Evolutionary conservation across 768 basidiomycete genomes (phyloP), one percentile per base, ranked within the genome.

Genomic region (Russula sp.): DNA sequence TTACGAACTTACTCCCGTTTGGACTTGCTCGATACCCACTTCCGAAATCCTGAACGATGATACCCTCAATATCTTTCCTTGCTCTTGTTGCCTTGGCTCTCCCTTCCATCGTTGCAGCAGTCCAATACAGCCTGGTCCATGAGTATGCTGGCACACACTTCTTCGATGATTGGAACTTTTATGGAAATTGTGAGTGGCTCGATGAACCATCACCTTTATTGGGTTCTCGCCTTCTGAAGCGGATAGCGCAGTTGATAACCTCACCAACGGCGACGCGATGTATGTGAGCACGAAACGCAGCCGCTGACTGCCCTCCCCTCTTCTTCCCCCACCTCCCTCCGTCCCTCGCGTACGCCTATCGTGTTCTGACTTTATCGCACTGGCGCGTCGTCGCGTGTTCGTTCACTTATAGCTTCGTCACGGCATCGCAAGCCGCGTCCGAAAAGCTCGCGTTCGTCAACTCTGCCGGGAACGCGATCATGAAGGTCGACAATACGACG

Each of bases 401-500:
- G 5, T 35, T 51, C 18, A 43, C 60, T 1, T 34, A 83, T n/a
- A n/a, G 82, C 47, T 86, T 80, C 66, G 74, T 83, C 45, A 79
- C 79, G 1, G 70, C 70, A 11, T 62, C 68, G 52, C 73, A 74
- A 14, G 85, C 81, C 4, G 69, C 73, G 38, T 73, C 79, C 7
- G 72, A 78, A 41, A 72, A 80, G 59, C 81, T 89, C 39, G 80
- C 85, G 1, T 88, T 79, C 67, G 79, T 88, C 46, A 85, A 90
- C 8, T 65, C 75, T 18, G 85, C 87, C 3, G 85, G 84, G 14
- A 86, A 86, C 63, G 88, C 88, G 1, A 82, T 91, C 68, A 86
- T 91, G 69, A 82, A 80, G 68, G 87, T 90, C 13, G 89, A 90
- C 74, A 89, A 90, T 69, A 81, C 79, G 34, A 77, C 84, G 1